Conservation (phyloP, 768 basidiomycete genomes). For the Lepiota venenata region DNA sequence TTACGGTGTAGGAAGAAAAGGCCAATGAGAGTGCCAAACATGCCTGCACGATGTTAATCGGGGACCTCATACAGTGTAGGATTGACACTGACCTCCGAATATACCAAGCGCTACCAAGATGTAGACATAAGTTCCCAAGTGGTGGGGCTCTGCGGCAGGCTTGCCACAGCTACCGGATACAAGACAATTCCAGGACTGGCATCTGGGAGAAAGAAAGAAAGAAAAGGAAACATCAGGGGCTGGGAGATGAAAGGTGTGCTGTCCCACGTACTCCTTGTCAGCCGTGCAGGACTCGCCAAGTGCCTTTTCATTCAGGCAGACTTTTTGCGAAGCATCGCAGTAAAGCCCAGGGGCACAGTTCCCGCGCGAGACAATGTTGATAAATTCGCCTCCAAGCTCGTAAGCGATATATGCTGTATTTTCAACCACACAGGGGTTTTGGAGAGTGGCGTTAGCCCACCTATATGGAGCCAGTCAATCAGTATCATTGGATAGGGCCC, state of each 20-base stretch:
- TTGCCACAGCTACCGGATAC: slow-evolving; percentile 57
- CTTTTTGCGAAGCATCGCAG: slow-evolving; percentile 59
- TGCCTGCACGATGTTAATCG: slow-evolving; percentile 44
- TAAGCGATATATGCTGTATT: slow-evolving; percentile 81
- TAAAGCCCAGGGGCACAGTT: slow-evolving; percentile 75
- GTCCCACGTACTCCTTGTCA: slow-evolving; percentile 42
- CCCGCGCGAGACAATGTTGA: slow-evolving; percentile 77
- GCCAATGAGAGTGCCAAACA: slow-evolving; percentile 64
- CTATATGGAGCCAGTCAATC: slow-evolving; percentile 30
- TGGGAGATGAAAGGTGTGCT: background rate
- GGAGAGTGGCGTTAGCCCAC: slow-evolving; percentile 75
- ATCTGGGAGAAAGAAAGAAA: slow-evolving; percentile 38
- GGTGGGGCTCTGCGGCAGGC: slow-evolving; percentile 54
- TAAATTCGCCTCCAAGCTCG: slow-evolving; percentile 53
- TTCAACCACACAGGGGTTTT: slow-evolving; percentile 63
- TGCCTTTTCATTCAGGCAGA: slow-evolving; percentile 57
- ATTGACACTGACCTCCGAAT: slow-evolving; percentile 53
- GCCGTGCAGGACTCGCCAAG: slow-evolving; percentile 56
- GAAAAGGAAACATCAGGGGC: background rate
- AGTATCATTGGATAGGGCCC: background rate
- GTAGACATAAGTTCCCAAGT: slow-evolving; percentile 70
- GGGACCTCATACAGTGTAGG: background rate
- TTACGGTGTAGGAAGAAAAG: slow-evolving; percentile 71
- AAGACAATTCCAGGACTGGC: slow-evolving; percentile 73
- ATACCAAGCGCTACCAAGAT: slow-evolving; percentile 68